These are phyloP conservation scores for Neurospora sp. DNA, from an alignment of 495 filamentous ascomycete genomes.

Conservation along the genomic window DNA sequence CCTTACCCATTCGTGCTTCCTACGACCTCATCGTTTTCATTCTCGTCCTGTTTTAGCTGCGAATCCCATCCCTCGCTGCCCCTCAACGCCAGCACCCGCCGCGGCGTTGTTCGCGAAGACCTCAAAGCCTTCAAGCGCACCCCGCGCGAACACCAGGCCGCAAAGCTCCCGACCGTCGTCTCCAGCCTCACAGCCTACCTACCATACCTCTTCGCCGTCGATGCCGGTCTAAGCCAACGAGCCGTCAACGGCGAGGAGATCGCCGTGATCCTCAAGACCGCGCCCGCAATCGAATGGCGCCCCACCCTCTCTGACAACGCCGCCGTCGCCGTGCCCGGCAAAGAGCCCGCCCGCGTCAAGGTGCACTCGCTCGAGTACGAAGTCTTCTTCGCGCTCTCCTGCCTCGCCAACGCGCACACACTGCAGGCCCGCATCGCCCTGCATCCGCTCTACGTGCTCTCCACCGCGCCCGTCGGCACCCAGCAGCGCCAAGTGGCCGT, in stretches of 20 bases:
- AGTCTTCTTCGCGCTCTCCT: constrained; percentile 64
- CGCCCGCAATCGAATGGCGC: constrained; percentile 68
- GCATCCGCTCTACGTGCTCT: constrained; percentile 41
- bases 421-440: constrained; percentile 53
- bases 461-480: constrained; percentile 45
- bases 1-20: constrained; percentile 76
- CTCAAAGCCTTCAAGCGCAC: constrained; percentile 79
- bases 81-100: constrained; percentile 62
- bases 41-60: constrained; percentile 58
- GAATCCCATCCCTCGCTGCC: constrained; percentile 77
- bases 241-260: constrained; percentile 47
- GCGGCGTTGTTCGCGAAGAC: constrained; percentile 63
- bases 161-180: constrained; percentile 57
- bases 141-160: constrained; percentile 50
- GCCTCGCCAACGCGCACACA: constrained; percentile 62
- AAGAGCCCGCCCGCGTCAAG: constrained; percentile 50
- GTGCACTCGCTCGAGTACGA: constrained; percentile 76
- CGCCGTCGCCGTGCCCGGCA: constrained; percentile 43
- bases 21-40: constrained; percentile 73
- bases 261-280: constrained; percentile 44
- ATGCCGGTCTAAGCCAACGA: constrained; percentile 51
- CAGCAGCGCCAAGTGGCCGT: no score
- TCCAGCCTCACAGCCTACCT: constrained; percentile 62
- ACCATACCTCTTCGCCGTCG: constrained; percentile 66
- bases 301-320: constrained; percentile 53